Evolutionary conservation across 2,329 filamentous ascomycete genomes (phyloP).

Genomic region (Epichloe sp.): DNA sequence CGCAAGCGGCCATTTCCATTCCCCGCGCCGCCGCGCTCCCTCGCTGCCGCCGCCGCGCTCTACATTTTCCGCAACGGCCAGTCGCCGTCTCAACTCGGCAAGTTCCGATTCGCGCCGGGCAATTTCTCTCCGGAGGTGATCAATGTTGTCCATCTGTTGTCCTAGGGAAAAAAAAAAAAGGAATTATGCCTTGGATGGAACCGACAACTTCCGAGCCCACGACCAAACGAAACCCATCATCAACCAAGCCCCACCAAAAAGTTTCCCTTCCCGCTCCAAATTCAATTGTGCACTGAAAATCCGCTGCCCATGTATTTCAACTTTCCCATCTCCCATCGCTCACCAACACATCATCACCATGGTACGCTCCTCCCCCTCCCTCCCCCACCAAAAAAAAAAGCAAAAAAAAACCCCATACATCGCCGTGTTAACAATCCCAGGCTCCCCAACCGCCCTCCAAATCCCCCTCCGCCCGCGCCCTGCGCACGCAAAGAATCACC

Average conservation of each 20-base stretch:
- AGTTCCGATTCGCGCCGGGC: constrained; percentile 34
- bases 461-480: constrained; percentile 43
- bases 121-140: constrained; percentile 34
- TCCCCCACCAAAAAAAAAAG: neutral
- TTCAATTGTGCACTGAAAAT: neutral
- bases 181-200: no score
- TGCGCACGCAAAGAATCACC: constrained; percentile 38
- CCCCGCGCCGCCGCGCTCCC: constrained; percentile 3
- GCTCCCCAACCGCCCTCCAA: constrained; percentile 24
- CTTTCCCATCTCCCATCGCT: neutral
- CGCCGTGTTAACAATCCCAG: constrained; percentile 7
- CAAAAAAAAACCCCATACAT: neutral
- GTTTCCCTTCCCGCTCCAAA: neutral
- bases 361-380: neutral
- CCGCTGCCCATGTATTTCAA: neutral
- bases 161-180: no score
- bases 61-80: constrained; percentile 26
- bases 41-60: neutral
- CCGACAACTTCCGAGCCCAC: no score
- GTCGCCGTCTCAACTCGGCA: constrained; percentile 28
- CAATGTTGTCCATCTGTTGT: constrained; percentile 24
- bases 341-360: neutral
- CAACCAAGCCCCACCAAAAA: neutral
- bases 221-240: neutral
- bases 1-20: constrained; percentile 53